phyloP scores from a whole-genome alignment of 305 asterid species.

The Fraxinus dipetala region DNA sequence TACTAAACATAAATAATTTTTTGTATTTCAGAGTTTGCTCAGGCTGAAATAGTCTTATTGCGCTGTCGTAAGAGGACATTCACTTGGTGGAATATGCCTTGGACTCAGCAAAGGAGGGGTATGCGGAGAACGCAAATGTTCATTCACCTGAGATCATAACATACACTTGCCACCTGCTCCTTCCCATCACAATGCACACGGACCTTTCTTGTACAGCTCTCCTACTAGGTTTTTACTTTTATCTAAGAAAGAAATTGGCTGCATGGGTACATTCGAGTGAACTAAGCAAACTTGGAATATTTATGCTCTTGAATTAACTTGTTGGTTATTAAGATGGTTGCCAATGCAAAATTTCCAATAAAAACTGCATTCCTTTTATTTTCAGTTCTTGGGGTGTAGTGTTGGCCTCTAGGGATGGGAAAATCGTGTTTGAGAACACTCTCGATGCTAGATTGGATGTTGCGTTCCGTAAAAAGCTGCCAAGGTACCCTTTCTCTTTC shows the following conservation, averaged over 20 bases:
- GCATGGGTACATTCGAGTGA: neutral
- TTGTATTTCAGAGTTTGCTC: constrained; percentile 46
- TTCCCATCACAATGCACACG: constrained; percentile 40
- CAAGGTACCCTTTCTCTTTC: constrained; percentile 52
- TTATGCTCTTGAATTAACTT: constrained; percentile 12
- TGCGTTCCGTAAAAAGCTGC: constrained; percentile 80
- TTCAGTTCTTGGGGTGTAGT: constrained; percentile 79
- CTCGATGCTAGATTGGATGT: constrained; percentile 94
- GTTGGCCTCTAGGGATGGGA: constrained; percentile 93
- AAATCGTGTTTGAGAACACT: constrained; percentile 88
- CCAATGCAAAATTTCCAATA: neutral
- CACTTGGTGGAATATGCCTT: constrained; percentile 55
- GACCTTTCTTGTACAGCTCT: constrained; percentile 40
- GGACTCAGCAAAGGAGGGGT: constrained; percentile 64
- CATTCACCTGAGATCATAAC: constrained; percentile 48
- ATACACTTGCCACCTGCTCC: constrained; percentile 56
- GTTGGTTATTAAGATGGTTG: neutral
- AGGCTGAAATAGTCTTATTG: constrained; percentile 63
- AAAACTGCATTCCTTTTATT: constrained; percentile 3
- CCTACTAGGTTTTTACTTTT: constrained; percentile 5
- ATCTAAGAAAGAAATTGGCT: neutral
- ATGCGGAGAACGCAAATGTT: constrained; percentile 63
- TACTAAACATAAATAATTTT: neutral
- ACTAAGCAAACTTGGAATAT: neutral
- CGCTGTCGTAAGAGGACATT: constrained; percentile 75